Conservation (phyloP, 2,329 filamentous ascomycete species). For the Elsinoe australis region DNA sequence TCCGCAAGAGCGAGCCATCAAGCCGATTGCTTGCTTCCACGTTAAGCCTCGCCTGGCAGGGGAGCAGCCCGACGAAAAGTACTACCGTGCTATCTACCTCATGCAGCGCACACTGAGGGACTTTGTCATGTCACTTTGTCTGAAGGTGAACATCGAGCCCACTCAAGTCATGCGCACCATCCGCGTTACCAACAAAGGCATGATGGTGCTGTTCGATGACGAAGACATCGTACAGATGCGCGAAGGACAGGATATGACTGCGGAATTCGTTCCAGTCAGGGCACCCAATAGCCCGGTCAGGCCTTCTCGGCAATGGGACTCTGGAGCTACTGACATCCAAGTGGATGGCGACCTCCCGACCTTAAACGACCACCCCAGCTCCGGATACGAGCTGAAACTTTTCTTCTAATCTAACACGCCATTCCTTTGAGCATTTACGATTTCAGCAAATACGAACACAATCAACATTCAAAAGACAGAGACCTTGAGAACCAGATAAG, state of each 20-base stretch:
- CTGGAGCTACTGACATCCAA: conserved; percentile 40
- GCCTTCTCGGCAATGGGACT: conserved; percentile 44
- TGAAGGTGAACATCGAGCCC: conserved; percentile 74
- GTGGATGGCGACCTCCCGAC: conserved; percentile 42
- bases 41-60: conserved; percentile 52
- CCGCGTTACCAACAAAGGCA: conserved; percentile 62
- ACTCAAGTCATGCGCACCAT: conserved; percentile 63
- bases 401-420: conserved; percentile 33
- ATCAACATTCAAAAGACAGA: conserved; percentile 1
- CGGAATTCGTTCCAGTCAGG: conserved; percentile 59
- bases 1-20: conserved; percentile 62
- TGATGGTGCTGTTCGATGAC: conserved; percentile 83
- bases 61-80: conserved; percentile 47
- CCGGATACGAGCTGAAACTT: conserved; percentile 44
- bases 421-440: conserved; percentile 11
- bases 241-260: conserved; percentile 85
- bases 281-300: conserved; percentile 38
- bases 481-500: conserved; percentile 6
- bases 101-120: conserved; percentile 67
- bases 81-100: conserved; percentile 80
- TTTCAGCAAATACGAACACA: conserved; percentile 8
- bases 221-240: conserved; percentile 75
- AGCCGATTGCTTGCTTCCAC: conserved; percentile 84
- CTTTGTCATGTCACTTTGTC: conserved; percentile 62
- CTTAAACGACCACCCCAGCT: conserved; percentile 37